phyloP scores from a whole-genome alignment of 768 basidiomycete species.

The Boletus vinaceobasis region DNA sequence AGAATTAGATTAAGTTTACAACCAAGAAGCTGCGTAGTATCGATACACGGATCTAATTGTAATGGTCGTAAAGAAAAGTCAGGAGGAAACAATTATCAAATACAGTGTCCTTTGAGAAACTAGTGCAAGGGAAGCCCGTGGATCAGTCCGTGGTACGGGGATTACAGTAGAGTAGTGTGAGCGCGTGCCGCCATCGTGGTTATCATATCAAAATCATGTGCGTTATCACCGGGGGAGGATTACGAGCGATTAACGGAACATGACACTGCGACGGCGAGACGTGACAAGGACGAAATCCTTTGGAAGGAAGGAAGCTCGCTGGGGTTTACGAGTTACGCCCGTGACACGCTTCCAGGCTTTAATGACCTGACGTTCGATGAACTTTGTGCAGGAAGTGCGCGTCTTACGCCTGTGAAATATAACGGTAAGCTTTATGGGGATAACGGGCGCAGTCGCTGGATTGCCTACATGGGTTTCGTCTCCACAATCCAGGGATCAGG shows the following conservation, averaged over 20 bases:
- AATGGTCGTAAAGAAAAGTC: background rate
- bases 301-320: conserved; percentile 51
- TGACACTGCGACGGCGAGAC: conserved; percentile 49
- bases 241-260: conserved; percentile 29
- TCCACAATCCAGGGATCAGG: conserved; percentile 28
- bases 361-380: conserved; percentile 56
- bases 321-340: conserved; percentile 46
- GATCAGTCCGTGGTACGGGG: conserved; percentile 2
- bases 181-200: conserved; percentile 17
- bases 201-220: conserved; percentile 11
- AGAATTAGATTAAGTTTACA: background rate
- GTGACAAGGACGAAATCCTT: conserved; percentile 64
- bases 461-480: conserved; percentile 22
- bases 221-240: background rate
- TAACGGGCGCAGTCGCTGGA: background rate
- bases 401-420: conserved; percentile 18
- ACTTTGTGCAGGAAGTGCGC: conserved; percentile 39
- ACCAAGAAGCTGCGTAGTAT: background rate
- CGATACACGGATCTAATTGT: conserved; percentile 10
- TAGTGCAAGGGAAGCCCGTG: background rate
- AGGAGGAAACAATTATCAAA: background rate
- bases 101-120: conserved; percentile 8
- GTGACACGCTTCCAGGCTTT: conserved; percentile 62
- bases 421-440: background rate
- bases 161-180: background rate